Base-by-base conservation (phyloP, 176 grass and related monocot genomes). In the Juncus effusus region DNA sequence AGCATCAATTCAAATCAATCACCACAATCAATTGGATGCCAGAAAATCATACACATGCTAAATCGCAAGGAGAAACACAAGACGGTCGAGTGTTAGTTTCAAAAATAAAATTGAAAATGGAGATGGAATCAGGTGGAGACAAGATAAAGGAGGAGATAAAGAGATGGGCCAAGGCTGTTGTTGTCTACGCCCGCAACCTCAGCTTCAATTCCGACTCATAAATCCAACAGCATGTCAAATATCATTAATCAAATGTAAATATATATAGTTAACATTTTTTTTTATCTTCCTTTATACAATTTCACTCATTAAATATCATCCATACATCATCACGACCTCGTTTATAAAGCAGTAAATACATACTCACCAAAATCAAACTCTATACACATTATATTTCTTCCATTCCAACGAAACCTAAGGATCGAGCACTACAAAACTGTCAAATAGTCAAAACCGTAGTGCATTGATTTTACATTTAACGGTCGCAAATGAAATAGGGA, bases 111-210 rank as follows among this genome's bases (percentile, higher is more conserved):
- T 41, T 72, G 3, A 76, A 81, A 6, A 56, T 95, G 14, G 80
- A 76, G 15, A 13, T 77, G 7, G 79, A 77, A 3, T 39, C 70
- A 49, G 19, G 19, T 28, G 35, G 86, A 10, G 81, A 86, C 51
- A 90, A 76, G 84, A 37, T 87, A 7, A 87, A 82, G 75, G 73
- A 77, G 28, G 84, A 87, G 7, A 85, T 90, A 72, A 83, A 76
- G 72, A 71, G 81, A 76, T 90, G 87, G 87, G 87, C 90, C 13
- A 95, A 89, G 86, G 78, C 72, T 16, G 90, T 89, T 3, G 86
- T 79, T 6, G 41, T 70, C 10, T 71, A 83, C 38, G 86, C 84
- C 4, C 80, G 86, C 36, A 86, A 95, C 54, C 74, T 95, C 45
- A 95, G 86, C 79, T 94, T 88, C 14, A 47, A 79, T 63, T 78